phyloP scores from a whole-genome alignment of 1,284 basidiomycete genomes.

The Trichosporon sp. region DNA sequence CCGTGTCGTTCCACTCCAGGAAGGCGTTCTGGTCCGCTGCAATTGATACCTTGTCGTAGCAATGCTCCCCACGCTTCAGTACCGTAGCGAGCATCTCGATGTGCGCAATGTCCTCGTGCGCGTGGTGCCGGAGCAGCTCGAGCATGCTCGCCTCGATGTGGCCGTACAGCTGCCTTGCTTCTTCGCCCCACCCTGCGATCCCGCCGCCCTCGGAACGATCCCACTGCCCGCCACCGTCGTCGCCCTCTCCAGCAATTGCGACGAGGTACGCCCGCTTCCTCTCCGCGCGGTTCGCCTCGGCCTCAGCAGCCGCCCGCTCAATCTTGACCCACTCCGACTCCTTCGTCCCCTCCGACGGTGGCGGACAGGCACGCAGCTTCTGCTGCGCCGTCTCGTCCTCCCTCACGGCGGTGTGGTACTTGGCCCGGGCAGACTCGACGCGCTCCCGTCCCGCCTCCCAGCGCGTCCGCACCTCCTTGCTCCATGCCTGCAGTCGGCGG shows the following conservation, averaged over 20 bases:
- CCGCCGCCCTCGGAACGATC: slow-evolving; percentile 19
- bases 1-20: slow-evolving; percentile 17
- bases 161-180: slow-evolving; percentile 18
- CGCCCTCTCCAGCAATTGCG: slow-evolving; percentile 19
- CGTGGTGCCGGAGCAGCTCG: slow-evolving; percentile 21
- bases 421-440: slow-evolving; percentile 16
- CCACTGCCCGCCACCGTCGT: slow-evolving; percentile 15
- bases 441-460: slow-evolving; percentile 17
- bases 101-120: slow-evolving; percentile 18
- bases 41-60: slow-evolving; percentile 12
- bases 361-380: slow-evolving; percentile 10
- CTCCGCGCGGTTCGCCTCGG: slow-evolving; percentile 13
- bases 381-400: slow-evolving; percentile 11
- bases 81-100: slow-evolving; percentile 11
- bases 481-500: slow-evolving; percentile 13
- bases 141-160: slow-evolving; percentile 18
- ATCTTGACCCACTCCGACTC: slow-evolving; percentile 17
- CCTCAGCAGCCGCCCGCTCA: slow-evolving; percentile 14
- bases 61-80: slow-evolving; percentile 10
- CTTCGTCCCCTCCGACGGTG: neutral
- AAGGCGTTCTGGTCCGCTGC: slow-evolving; percentile 30
- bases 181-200: slow-evolving; percentile 20
- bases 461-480: slow-evolving; percentile 17
- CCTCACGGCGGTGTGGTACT: slow-evolving; percentile 15
- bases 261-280: slow-evolving; percentile 21